Evolutionary conservation across 2,329 filamentous ascomycete genomes (phyloP), one percentile per base, ranked within the genome.

Genomic region (Aspergillus unguis): DNA sequence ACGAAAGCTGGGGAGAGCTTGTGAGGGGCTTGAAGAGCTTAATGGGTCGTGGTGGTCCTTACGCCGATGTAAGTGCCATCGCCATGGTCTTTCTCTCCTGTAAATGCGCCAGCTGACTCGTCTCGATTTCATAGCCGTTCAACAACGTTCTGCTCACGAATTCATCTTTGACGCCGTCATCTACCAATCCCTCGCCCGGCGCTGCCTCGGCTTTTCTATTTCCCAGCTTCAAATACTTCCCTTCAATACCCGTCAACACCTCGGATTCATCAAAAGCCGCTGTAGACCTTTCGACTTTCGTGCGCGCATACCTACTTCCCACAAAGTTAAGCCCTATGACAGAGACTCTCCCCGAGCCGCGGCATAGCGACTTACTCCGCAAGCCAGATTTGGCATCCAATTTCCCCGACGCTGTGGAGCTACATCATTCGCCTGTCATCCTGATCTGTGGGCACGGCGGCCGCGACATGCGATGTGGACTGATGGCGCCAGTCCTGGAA

Each of bases 401-500:
- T 0, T 85, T 89, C 4, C 74, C 80, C 8, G 80, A 84, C 53
- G 80, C 88, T 6, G 65, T 80, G 11, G 86, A 91, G 56, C 77
- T 91, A 4, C 63, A 89, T n/a, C 59, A 71, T 35, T 74, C 72
- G 2, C 74, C 75, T 0, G 73, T 72, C 7, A 82, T 99, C 29
- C 74, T 97, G 23, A 86, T 96, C 40, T 99, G 94, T 66, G 90
- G 91, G 0, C 94, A 99, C 63, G 87, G 86, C 10, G 85, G 85
- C 2, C 80, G 94, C 8, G 94, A 99, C 66, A 76, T 79, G 63
- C 81, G 94, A 47, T 99, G 94, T 65, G 92, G 94, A 0, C 73
- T 89, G 25, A 78, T 92, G 58, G 92, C 90, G 0, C 90, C 91
- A 0, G 72, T 90, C 1, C 75, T 97, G 10, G 76, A 83, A 60